A percentile compares a stretch with the other conserved stretches of the same genome.
phyloP scores from a whole-genome alignment of 352 stramenopile species.

The Globisporangium cylindrosporum region DNA sequence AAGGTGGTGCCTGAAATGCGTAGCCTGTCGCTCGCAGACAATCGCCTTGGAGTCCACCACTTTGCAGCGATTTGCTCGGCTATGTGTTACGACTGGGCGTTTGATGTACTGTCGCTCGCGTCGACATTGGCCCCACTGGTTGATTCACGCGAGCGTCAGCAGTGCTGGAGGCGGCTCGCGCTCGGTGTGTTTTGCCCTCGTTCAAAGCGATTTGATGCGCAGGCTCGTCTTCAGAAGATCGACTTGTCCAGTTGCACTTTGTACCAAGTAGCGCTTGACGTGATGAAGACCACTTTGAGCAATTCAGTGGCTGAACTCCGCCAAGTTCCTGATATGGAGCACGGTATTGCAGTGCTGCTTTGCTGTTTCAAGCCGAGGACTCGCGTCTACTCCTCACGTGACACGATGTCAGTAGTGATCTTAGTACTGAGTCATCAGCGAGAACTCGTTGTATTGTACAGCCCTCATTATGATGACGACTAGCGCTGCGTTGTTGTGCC shows the following conservation, averaged over 20 bases:
- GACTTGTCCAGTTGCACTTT: background rate
- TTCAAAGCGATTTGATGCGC: background rate
- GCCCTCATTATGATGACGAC: background rate
- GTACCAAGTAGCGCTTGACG: background rate
- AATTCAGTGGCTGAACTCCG: background rate
- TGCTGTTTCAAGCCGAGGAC: background rate
- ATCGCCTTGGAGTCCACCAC: background rate
- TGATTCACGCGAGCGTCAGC: background rate
- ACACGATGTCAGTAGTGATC: background rate
- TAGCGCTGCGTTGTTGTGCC: background rate
- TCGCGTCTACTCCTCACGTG: background rate
- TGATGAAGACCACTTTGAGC: background rate
- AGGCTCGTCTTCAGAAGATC: background rate
- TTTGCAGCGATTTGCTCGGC: background rate
- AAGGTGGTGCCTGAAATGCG: background rate
- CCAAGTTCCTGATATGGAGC: background rate
- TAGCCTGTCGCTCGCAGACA: background rate
- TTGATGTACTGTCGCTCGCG: background rate
- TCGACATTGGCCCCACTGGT: background rate
- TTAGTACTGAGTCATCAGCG: background rate
- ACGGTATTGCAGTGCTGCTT: background rate
- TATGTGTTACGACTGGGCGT: background rate
- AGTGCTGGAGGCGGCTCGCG: slow-evolving; percentile 10
- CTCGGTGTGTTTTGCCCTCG: background rate
- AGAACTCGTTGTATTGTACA: background rate